Conservation (phyloP, 805 yeast species). For the Wickerhamiella musiphila region DNA sequence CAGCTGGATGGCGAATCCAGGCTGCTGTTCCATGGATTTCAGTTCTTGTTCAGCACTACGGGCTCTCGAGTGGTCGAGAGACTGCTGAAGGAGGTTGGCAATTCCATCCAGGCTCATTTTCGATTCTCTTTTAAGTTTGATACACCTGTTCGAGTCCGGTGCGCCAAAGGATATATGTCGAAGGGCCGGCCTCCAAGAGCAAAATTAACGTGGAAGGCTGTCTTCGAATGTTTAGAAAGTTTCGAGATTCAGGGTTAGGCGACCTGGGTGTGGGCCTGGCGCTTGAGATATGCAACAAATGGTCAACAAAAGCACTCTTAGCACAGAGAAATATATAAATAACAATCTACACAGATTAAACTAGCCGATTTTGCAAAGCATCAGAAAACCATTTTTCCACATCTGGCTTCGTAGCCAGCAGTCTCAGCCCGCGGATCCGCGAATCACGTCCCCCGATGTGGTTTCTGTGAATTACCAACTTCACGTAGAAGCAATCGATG, state of each 20-base stretch:
- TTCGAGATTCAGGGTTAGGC: too few species aligned
- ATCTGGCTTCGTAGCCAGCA: conserved; percentile 2
- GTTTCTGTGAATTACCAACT: conserved; percentile 49
- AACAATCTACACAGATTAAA: too few species aligned
- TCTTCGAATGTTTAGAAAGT: too few species aligned
- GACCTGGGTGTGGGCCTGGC: too few species aligned
- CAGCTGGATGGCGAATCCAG: conserved; percentile 62
- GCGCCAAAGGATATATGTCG: too few species aligned
- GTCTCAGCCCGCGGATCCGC: conserved; percentile 45
- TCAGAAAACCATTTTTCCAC: neutral
- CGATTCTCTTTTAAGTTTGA: neutral
- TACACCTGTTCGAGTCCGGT: too few species aligned
- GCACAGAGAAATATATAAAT: too few species aligned
- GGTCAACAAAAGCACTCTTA: too few species aligned
- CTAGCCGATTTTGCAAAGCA: neutral
- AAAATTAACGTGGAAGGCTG: too few species aligned
- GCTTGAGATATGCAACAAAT: too few species aligned
- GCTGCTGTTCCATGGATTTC: conserved; percentile 40
- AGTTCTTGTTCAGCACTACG: conserved; percentile 37
- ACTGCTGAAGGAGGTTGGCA: conserved; percentile 18
- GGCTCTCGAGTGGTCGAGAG: conserved; percentile 16
- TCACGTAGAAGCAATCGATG: conserved; percentile 47
- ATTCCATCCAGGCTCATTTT: conserved; percentile 5
- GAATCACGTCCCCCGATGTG: conserved; percentile 96
- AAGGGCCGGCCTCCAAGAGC: too few species aligned